Evolutionary conservation across 2,329 filamentous ascomycete genomes (phyloP), one percentile per base, ranked within the genome.

Genomic region (Cordyceps fumosorosea): DNA sequence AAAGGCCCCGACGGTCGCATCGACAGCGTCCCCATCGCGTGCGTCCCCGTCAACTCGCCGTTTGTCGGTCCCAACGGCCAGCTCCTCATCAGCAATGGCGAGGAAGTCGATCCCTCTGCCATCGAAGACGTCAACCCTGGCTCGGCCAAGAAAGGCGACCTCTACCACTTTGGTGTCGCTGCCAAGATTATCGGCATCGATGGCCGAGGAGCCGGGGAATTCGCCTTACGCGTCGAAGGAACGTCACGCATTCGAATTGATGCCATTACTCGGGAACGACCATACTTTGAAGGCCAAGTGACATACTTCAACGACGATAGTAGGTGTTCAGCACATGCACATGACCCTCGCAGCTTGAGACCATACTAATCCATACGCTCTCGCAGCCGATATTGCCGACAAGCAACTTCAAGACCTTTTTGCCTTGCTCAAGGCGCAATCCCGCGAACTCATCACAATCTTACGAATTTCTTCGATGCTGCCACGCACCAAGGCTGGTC

Each of bases 191-290:
- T 87, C 62, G 89, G 88, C 57, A 87, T 93, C 53, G 89, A 93
- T 73, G 89, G 90, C 32, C 84, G 86, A 62, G 86, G 86, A 53
- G 86, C 86, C 12, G 85, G 87, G 34, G 89, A 97, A 71, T 88
- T 96, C 69, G 88, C 87, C 62, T 76, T 99, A 58, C 82, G 96
- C 5, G 91, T 99, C 2, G 92, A 98, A 73, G 95, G 95, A 18
- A 81, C 90, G 20, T 83, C 88, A 65, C 84, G 95, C 47, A 87
- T 97, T 65, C 84, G 84, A 65, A 77, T 97, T 42, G 88, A 91
- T 57, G 66, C 60, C 56, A 70, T 77, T 16, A 82, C 85, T 44
- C 88, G 90, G 71, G 90, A 96, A 66, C 84, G 87, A 59, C 91
- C 92, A 2, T 96, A 90, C 72, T 92, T 96, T 67, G 92, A 96